phyloP scores from a whole-genome alignment of 805 yeast genomes.

The Saturnispora dispora region DNA sequence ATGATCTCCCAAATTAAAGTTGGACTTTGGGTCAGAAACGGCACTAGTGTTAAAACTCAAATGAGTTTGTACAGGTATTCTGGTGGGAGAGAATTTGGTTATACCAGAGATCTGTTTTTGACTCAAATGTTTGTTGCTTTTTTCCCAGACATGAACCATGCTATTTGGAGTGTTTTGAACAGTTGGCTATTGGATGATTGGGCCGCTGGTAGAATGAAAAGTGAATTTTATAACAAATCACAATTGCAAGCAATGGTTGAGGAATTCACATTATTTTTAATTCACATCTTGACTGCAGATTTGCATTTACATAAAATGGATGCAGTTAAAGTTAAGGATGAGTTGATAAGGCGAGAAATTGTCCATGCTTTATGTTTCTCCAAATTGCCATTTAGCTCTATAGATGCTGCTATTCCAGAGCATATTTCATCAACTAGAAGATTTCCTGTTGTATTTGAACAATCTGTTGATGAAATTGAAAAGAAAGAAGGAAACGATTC shows the following conservation, averaged over 20 bases:
- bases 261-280: slow-evolving; percentile 63
- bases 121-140: slow-evolving; percentile 51
- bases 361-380: slow-evolving; percentile 76
- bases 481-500: slow-evolving; percentile 21
- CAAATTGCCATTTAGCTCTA: slow-evolving; percentile 59
- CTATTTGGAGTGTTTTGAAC: slow-evolving; percentile 47
- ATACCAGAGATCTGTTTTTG: slow-evolving; percentile 64
- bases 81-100: slow-evolving; percentile 77
- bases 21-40: slow-evolving; percentile 94
- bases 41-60: slow-evolving; percentile 71
- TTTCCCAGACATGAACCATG: slow-evolving; percentile 41
- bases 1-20: slow-evolving; percentile 74
- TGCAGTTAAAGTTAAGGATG: slow-evolving; percentile 40
- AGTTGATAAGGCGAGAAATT: slow-evolving; percentile 57
- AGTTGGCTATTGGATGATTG: slow-evolving; percentile 63
- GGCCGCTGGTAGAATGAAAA: slow-evolving; percentile 36
- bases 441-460: slow-evolving; percentile 52
- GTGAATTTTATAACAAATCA: slow-evolving; percentile 32
- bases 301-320: slow-evolving; percentile 42
- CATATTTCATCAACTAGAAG: slow-evolving; percentile 61
- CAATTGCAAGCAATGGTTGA: slow-evolving; percentile 48
- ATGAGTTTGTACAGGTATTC: slow-evolving; percentile 69
- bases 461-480: slow-evolving; percentile 48
- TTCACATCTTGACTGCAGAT: slow-evolving; percentile 61
- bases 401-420: slow-evolving; percentile 65